Percentiles rank a stretch among this genome's conserved stretches.
These are phyloP conservation scores for Globisporangium splendens DNA, from an alignment of 352 stramenopile species.

Conservation along the genomic window DNA sequence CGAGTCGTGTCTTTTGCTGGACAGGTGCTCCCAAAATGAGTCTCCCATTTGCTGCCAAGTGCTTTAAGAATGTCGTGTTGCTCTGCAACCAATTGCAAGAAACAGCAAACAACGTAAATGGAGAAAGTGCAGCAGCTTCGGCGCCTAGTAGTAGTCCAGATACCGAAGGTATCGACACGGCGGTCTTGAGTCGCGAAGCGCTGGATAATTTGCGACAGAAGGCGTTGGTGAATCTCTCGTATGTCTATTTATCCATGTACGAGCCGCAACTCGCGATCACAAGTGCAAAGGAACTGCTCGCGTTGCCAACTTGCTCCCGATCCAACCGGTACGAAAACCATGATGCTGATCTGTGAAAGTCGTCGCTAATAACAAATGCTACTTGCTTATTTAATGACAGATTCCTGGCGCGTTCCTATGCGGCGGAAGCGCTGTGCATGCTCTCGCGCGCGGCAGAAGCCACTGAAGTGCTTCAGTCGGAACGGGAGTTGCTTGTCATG, in stretches of 20 bases:
- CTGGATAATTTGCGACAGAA: constrained; percentile 80
- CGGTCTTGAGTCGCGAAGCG: constrained; percentile 40
- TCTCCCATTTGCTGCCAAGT: constrained; percentile 82
- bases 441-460: constrained; percentile 81
- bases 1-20: neutral
- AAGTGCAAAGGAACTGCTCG: constrained; percentile 75
- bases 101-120: constrained; percentile 24
- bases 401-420: constrained; percentile 83
- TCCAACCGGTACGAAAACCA: constrained; percentile 42
- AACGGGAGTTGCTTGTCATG: constrained; percentile 69
- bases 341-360: neutral
- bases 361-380: constrained; percentile 1
- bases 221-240: constrained; percentile 83
- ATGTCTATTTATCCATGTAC: constrained; percentile 90
- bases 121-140: constrained; percentile 17
- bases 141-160: constrained; percentile 10
- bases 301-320: constrained; percentile 64
- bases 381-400: constrained; percentile 11
- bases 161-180: constrained; percentile 18
- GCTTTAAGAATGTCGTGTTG: constrained; percentile 85
- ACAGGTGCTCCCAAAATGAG: constrained; percentile 70
- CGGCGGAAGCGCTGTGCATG: constrained; percentile 88
- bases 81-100: constrained; percentile 78
- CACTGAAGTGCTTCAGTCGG: constrained; percentile 64
- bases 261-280: constrained; percentile 86